phyloP scores from a whole-genome alignment of 805 yeast species.

The Yarrowia sp. region DNA sequence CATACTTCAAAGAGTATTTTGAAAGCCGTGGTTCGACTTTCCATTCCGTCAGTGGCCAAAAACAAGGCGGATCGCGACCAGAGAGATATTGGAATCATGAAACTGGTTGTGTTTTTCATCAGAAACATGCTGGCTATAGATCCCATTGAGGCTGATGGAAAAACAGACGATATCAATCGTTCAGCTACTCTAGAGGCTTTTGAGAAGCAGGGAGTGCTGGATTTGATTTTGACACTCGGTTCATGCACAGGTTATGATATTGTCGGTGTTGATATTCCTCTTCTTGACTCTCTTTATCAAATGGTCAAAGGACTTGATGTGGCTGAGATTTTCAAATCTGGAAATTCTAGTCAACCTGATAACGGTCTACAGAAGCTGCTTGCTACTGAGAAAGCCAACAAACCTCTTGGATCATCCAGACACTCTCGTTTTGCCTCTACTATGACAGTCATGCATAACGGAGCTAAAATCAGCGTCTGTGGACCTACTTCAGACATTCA shows the following conservation, averaged over 20 bases:
- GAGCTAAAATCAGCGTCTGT: constrained; percentile 3
- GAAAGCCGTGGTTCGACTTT: constrained; percentile 66
- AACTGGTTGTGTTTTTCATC: constrained; percentile 68
- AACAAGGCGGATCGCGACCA: constrained; percentile 52
- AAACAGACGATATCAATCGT: constrained; percentile 62
- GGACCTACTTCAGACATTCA: not conserved
- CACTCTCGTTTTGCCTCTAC: constrained; percentile 22
- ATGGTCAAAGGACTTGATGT: constrained; percentile 55
- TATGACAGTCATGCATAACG: not conserved
- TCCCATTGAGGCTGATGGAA: constrained; percentile 51
- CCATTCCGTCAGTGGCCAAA: constrained; percentile 49
- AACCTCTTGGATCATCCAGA: not conserved
- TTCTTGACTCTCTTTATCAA: constrained; percentile 68
- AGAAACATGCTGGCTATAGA: constrained; percentile 78
- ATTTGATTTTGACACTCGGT: constrained; percentile 66
- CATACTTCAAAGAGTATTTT: constrained; percentile 61
- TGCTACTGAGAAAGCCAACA: not conserved
- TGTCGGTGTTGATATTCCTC: constrained; percentile 58
- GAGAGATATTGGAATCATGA: constrained; percentile 69
- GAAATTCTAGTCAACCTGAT: not conserved
- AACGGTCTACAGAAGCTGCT: not conserved
- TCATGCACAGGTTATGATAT: constrained; percentile 64
- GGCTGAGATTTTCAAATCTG: not conserved
- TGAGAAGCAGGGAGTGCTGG: constrained; percentile 68
- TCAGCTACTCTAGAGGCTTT: constrained; percentile 57